phyloP scores from a whole-genome alignment of 208 protist species.

The Borovskyia barvae region DNA sequence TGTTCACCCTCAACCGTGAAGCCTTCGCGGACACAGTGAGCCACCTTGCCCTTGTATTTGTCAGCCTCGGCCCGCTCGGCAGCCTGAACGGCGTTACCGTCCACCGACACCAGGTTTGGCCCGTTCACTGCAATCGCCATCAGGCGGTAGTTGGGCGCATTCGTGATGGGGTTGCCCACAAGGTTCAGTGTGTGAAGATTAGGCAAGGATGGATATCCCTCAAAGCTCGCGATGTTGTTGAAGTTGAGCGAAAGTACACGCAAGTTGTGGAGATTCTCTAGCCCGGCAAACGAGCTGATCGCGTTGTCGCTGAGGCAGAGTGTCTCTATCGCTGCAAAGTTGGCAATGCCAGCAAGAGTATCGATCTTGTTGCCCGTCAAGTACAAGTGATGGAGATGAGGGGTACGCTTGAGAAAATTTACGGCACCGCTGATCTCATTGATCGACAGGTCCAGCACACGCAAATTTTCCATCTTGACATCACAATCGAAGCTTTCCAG shows the following conservation, averaged over 20 bases:
- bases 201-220: constrained; percentile 81
- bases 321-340: constrained; percentile 82
- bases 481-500: constrained; percentile 83
- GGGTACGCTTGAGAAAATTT: constrained; percentile 79
- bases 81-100: constrained; percentile 82
- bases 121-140: constrained; percentile 91
- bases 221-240: constrained; percentile 90
- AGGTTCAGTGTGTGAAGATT: constrained; percentile 91
- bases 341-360: constrained; percentile 75
- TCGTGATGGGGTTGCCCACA: constrained; percentile 88
- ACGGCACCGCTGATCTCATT: constrained; percentile 88
- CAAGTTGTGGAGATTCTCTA: constrained; percentile 83
- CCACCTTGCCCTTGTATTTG: constrained; percentile 90
- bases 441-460: constrained; percentile 90
- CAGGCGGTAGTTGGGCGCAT: constrained; percentile 81
- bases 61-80: constrained; percentile 85
- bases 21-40: constrained; percentile 86
- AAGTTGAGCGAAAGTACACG: constrained; percentile 93
- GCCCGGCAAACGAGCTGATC: constrained; percentile 89
- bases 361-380: constrained; percentile 93
- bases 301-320: constrained; percentile 91
- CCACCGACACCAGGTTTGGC: constrained; percentile 78
- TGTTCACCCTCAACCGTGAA: constrained; percentile 88
- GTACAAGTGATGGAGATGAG: constrained; percentile 89
- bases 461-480: constrained; percentile 79